Conservation (phyloP, 73 alveolate species). For the Effrenium voratum region DNA sequence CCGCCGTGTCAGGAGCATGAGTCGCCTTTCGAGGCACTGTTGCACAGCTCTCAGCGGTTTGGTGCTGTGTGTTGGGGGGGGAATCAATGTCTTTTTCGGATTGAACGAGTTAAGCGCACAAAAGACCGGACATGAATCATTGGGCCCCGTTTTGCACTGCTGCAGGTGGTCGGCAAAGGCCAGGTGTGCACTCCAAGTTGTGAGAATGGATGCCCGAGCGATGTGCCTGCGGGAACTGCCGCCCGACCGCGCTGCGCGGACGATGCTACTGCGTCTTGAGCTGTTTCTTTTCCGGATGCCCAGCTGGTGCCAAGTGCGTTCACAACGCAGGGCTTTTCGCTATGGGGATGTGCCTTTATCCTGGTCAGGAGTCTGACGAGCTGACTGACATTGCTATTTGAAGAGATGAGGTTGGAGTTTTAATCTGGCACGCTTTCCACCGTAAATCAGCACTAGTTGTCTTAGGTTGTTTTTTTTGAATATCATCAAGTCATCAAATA, state of each 20-base stretch:
- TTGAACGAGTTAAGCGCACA: no score
- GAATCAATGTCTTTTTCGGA: no score
- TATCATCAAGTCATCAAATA: no score
- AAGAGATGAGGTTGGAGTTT: background rate
- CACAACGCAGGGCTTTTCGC: conserved; percentile 5
- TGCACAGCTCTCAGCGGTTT: no score
- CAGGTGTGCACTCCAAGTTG: conserved; percentile 95
- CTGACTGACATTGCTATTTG: background rate
- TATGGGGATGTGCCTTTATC: conserved; percentile 32
- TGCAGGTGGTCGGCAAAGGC: conserved; percentile 94
- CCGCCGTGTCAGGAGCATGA: conserved; percentile 47
- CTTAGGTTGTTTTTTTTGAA: no score
- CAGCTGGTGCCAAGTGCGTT: conserved; percentile 58
- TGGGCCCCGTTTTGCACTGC: no score
- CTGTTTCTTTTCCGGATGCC: conserved; percentile 60
- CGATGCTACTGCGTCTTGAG: conserved; percentile 50
- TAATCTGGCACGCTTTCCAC: no score
- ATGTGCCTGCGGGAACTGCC: conserved; percentile 44
- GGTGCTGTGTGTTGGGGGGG: no score
- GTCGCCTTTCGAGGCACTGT: background rate
- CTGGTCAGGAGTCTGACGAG: no score
- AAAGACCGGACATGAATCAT: no score
- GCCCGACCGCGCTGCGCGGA: conserved; percentile 53
- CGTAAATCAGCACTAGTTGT: no score
- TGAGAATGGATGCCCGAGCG: conserved; percentile 41